These are phyloP conservation scores for Cairneyella variabilis DNA, from an alignment of 495 filamentous ascomycete genomes.

Conservation along the genomic window DNA sequence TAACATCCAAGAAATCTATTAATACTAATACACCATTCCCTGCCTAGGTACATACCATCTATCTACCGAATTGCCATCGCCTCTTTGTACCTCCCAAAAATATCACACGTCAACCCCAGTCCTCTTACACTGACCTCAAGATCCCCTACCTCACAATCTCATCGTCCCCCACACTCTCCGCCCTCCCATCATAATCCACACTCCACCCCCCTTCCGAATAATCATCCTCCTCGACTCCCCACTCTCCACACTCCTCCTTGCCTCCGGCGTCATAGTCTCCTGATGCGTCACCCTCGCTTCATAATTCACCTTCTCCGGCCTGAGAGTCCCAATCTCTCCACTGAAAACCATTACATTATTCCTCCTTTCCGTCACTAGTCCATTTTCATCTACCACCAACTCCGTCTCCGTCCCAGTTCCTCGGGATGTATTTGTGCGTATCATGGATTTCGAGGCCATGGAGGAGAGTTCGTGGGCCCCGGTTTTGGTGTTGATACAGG, in stretches of 20 bases:
- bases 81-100: too few species aligned
- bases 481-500: background rate
- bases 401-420: background rate
- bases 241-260: conserved; percentile 5
- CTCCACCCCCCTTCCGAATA: conserved; percentile 18
- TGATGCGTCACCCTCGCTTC: background rate
- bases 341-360: background rate
- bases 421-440: background rate
- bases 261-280: background rate
- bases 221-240: conserved; percentile 6
- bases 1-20: too few species aligned
- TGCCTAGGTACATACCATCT: too few species aligned
- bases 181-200: conserved; percentile 6
- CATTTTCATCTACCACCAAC: background rate
- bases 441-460: background rate
- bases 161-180: background rate
- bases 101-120: too few species aligned
- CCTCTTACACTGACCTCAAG: too few species aligned
- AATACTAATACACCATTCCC: too few species aligned
- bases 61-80: too few species aligned
- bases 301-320: conserved; percentile 3
- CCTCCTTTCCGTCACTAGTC: background rate
- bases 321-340: background rate
- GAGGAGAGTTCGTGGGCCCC: background rate
- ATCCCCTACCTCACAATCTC: too few species aligned